Conservation (phyloP, 768 basidiomycete species). For the Gloeopeniophorella convolvens region DNA sequence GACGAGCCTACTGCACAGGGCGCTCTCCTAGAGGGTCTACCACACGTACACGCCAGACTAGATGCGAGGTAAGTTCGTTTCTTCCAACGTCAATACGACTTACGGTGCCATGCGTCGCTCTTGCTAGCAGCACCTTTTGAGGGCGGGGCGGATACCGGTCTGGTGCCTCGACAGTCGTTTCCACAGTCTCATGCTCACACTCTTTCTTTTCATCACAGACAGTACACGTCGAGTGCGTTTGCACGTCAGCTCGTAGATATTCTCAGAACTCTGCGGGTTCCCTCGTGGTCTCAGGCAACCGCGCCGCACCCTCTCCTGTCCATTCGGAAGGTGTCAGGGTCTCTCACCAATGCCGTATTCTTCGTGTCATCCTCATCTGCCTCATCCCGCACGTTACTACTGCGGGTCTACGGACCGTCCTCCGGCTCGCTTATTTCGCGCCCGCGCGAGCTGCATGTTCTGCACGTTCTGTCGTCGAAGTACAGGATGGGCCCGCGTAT, state of each 20-base stretch:
- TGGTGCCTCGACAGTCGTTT: slow-evolving; percentile 32
- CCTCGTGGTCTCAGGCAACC: slow-evolving; percentile 47
- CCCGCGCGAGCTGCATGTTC: slow-evolving; percentile 74
- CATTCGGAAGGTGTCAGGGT: slow-evolving; percentile 81
- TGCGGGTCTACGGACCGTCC: slow-evolving; percentile 89
- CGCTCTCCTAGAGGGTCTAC: slow-evolving; percentile 52
- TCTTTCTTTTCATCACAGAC: slow-evolving; percentile 36
- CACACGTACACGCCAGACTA: slow-evolving; percentile 47
- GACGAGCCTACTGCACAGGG: slow-evolving; percentile 35
- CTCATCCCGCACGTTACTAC: slow-evolving; percentile 60
- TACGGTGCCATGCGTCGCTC: slow-evolving; percentile 20
- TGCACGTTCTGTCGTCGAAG: slow-evolving; percentile 82
- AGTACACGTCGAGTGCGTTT: slow-evolving; percentile 57
- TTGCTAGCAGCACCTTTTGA: slow-evolving; percentile 10
- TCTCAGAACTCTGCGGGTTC: slow-evolving; percentile 47
- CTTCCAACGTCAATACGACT: slow-evolving; percentile 16
- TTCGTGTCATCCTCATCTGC: slow-evolving; percentile 75
- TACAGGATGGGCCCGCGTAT: slow-evolving; percentile 89
- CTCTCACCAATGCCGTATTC: slow-evolving; percentile 93
- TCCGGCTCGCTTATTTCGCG: slow-evolving; percentile 86
- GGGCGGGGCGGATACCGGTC: slow-evolving; percentile 26
- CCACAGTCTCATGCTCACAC: slow-evolving; percentile 23
- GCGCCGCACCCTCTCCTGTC: slow-evolving; percentile 44
- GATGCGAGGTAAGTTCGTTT: slow-evolving; percentile 61
- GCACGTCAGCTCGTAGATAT: slow-evolving; percentile 48